Conservation (phyloP, 2,329 filamentous ascomycete species). For the Cercospora canescens region DNA sequence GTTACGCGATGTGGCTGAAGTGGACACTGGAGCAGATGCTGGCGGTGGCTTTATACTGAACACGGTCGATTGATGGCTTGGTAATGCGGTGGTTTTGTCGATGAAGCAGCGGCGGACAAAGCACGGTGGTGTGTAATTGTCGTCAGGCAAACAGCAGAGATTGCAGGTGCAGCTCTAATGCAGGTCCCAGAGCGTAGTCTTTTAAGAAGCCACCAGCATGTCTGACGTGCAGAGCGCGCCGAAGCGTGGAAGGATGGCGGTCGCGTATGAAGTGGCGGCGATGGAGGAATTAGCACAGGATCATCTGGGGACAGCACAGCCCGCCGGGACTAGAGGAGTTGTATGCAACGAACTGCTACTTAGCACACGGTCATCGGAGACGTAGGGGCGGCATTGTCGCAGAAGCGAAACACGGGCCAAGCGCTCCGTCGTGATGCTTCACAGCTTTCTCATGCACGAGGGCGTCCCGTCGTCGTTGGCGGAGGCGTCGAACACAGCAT, state of each 20-base stretch:
- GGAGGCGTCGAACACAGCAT: background rate
- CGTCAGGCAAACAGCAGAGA: constrained; percentile 3
- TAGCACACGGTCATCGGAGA: background rate
- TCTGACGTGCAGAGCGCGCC: background rate
- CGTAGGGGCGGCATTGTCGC: background rate
- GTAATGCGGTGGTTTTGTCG: background rate
- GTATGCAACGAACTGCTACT: too few species aligned
- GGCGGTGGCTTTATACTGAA: background rate
- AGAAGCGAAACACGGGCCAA: constrained; percentile 4
- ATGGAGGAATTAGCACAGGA: background rate
- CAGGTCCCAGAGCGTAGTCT: constrained; percentile 9
- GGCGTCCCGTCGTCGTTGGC: background rate
- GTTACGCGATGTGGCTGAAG: background rate
- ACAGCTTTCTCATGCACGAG: background rate
- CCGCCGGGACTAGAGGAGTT: too few species aligned
- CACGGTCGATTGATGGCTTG: background rate
- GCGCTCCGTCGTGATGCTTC: background rate
- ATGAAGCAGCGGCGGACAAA: background rate
- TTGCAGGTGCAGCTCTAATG: background rate
- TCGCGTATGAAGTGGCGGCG: background rate
- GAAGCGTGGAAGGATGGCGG: background rate
- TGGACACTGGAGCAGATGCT: background rate
- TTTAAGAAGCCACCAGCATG: background rate
- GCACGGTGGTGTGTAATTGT: background rate
- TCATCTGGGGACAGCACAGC: background rate